Evolutionary conservation across 352 stramenopile genomes (phyloP), one percentile per base, ranked within the genome.

Genomic region (Globisporangium cylindrosporum): DNA sequence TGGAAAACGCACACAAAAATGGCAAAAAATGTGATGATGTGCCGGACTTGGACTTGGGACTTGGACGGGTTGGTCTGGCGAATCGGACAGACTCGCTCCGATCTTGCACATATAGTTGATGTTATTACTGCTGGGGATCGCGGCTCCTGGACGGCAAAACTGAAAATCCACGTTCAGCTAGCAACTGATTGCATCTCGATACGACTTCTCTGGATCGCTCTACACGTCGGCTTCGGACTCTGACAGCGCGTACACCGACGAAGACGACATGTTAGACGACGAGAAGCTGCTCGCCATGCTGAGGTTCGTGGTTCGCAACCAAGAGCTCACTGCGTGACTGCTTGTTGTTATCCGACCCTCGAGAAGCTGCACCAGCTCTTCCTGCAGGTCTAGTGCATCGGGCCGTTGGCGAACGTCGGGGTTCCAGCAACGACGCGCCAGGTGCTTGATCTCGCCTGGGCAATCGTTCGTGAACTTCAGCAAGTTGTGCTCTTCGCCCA

Each of bases 301-400:
- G n/a, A 49, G 65, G 57, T 79, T 79, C 60, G 81, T 90, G 2
- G 78, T 79, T 3, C 79, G 71, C n/a, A 81, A 76, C 82, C 82
- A 90, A 54, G 78, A 82, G 48, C 73, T 78, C n/a, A 76, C 74
- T 0, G 74, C 69, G 29, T 79, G 75, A 10, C 69, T 79, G 62
- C 56, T 84, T 7, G 70, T 81, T 20, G 82, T 88, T 25, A 91
- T 70, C 1, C 80, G 81, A n/a, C 81, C 79, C 73, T 92, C 84
- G 25, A 92, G 67, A 38, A 88, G 72, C 27, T 79, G 82, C 66
- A 90, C 81, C 24, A 92, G 74, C 70, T 92, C 84, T 55, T 92
- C 84, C 67, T 92, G 84, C 9, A 92, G 71, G 32, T 92, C 82
- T n/a, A 92, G 74, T 9, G 82, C 79, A n/a, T 85, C 78, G 14